A percentile compares a stretch with the other conserved stretches of the same genome.
Conservation (phyloP, 768 basidiomycete genomes). For the Amanita thiersii region DNA sequence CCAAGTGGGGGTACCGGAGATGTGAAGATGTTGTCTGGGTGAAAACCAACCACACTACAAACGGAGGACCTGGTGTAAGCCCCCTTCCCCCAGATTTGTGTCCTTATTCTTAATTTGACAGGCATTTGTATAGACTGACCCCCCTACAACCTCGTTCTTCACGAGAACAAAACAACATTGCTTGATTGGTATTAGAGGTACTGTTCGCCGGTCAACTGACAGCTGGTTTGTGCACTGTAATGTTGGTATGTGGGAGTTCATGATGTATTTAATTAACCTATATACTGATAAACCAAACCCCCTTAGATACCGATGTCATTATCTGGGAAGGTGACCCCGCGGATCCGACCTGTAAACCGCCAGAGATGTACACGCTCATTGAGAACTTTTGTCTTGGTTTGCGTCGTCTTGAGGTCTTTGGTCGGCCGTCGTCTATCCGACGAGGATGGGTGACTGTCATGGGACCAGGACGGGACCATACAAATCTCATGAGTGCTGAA, state of each 20-base stretch:
- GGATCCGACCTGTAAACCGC: slow-evolving; percentile 84
- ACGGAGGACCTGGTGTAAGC: slow-evolving; percentile 70
- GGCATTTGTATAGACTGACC: slow-evolving; percentile 52
- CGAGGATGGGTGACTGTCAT: slow-evolving; percentile 92
- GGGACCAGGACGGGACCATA: slow-evolving; percentile 50
- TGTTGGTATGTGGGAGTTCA: slow-evolving; percentile 55
- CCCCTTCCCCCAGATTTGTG: slow-evolving; percentile 1
- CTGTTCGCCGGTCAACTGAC: slow-evolving; percentile 90
- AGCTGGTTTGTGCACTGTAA: slow-evolving; percentile 98
- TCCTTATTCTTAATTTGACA: slow-evolving; percentile 9
- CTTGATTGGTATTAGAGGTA: slow-evolving; percentile 94
- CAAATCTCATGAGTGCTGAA: slow-evolving; percentile 26
- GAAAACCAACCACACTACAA: slow-evolving; percentile 73
- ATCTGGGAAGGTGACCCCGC: slow-evolving; percentile 90
- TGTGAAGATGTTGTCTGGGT: slow-evolving; percentile 99
- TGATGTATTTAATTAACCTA: slow-evolving; percentile 1
- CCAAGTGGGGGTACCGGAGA: slow-evolving; percentile 89
- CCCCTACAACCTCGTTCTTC: slow-evolving; percentile 77
- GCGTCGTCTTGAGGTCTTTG: slow-evolving; percentile 87
- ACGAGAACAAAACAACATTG: slow-evolving; percentile 94
- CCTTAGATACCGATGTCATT: slow-evolving; percentile 86
- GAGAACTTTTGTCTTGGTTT: slow-evolving; percentile 97
- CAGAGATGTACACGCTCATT: slow-evolving; percentile 92
- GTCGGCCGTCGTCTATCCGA: slow-evolving; percentile 60
- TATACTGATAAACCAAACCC: neutral